Evolutionary conservation across 179 eudicot genomes (phyloP), one percentile per base, ranked within the genome.

Genomic region (Dionaea muscipula): DNA sequence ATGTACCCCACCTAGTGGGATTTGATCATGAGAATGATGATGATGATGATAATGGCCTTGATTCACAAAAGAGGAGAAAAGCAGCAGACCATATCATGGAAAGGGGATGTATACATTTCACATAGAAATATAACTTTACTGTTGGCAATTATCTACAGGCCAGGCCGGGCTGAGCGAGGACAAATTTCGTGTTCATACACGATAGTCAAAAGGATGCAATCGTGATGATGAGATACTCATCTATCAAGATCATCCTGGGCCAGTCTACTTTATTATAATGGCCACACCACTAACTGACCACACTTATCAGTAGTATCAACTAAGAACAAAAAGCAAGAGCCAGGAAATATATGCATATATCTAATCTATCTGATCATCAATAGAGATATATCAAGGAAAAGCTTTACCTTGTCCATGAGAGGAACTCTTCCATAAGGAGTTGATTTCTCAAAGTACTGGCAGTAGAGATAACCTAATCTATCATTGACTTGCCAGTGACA

Each of bases 361-460:
- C 10, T 11, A 31, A 31, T 31, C 10, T 31, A 4, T 11, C 35
- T 4, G 35, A 31, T 31, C 10, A 31, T 31, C 0, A 31, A 31
- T 31, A 11, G 0, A 31, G n/a, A n/a, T n/a, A n/a, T n/a, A n/a
- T n/a, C n/a, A n/a, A n/a, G n/a, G n/a, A 22, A n/a, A 43, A 22
- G n/a, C 47, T 13, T 49, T 82, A 91, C 98, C 95, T 91, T 86
- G 75, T 86, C 95, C 83, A 75, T 73, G n/a, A 91, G 88, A 76
- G 99, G 99, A 68, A 81, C 91, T 73, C 99, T 79, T 16, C 77
- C 82, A 63, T 88, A 91, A 40, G 99, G 96, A 59, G 99, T 66
- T 48, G 94, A 81, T 71, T 75, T 66, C 64, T 91, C 99, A 54
- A 91, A 78, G 62, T 80, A 88, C 59, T 88, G 89, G 46, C 81